phyloP scores from a whole-genome alignment of 2,329 filamentous ascomycete genomes.

The Albifimbria verrucaria region DNA sequence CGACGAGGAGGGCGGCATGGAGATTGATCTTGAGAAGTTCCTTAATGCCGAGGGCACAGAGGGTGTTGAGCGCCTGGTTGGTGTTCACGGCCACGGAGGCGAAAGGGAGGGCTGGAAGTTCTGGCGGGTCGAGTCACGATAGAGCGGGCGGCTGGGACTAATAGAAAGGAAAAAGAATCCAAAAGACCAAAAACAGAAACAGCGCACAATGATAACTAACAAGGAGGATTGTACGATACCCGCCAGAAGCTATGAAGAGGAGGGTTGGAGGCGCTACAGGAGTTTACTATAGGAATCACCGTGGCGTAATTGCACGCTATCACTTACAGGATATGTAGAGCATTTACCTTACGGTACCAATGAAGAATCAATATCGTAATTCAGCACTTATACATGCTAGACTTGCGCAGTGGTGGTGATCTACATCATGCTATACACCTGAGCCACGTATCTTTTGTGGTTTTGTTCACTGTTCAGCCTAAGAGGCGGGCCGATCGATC shows the following conservation, averaged over 20 bases:
- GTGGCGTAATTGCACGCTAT: background rate
- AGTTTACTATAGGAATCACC: background rate
- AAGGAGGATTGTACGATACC: background rate
- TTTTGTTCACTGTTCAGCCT: too few species aligned
- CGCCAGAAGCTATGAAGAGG: background rate
- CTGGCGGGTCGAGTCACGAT: conserved; percentile 62
- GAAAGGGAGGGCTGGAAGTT: conserved; percentile 83
- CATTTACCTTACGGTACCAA: background rate
- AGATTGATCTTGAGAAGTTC: conserved; percentile 85
- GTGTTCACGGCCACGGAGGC: conserved; percentile 66
- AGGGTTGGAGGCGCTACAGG: background rate
- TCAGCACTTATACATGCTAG: background rate
- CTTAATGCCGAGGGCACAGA: conserved; percentile 79
- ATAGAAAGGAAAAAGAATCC: too few species aligned
- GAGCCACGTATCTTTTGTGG: too few species aligned
- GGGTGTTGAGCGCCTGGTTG: conserved; percentile 83
- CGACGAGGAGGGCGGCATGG: conserved; percentile 76
- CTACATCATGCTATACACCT: too few species aligned
- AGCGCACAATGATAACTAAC: too few species aligned
- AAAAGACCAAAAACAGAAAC: too few species aligned
- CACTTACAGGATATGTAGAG: background rate
- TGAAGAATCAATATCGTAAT: background rate
- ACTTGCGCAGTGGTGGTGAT: too few species aligned
- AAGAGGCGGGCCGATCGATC: conserved; percentile 14
- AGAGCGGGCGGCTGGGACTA: conserved; percentile 9